phyloP scores from a whole-genome alignment of 805 yeast genomes.

The Candida incommunis region DNA sequence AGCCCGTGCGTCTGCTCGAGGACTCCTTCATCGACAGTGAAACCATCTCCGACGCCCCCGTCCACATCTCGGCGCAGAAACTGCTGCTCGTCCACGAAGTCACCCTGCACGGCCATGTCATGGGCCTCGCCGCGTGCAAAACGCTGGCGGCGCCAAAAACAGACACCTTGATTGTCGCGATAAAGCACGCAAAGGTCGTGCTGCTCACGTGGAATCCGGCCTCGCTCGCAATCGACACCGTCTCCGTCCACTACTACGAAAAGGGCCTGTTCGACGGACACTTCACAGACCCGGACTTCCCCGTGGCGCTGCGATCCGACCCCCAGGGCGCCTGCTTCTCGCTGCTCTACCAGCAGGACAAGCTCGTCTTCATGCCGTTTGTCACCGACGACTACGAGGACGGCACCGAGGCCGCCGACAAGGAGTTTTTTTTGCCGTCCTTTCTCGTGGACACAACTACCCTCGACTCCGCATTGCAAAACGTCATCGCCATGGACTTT shows the following conservation, averaged over 20 bases:
- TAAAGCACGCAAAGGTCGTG: slow-evolving; percentile 66
- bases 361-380: slow-evolving; percentile 41
- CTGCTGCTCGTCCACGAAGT: slow-evolving; percentile 45
- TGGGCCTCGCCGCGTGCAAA: slow-evolving; percentile 38
- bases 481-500: slow-evolving; percentile 59
- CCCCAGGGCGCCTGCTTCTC: slow-evolving; percentile 38
- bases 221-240: slow-evolving; percentile 44
- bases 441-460: slow-evolving; percentile 42
- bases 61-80: slow-evolving; percentile 14
- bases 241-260: slow-evolving; percentile 80
- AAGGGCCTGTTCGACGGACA: slow-evolving; percentile 32
- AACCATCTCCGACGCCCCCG: slow-evolving; percentile 12
- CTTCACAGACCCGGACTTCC: slow-evolving; percentile 17
- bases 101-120: slow-evolving; percentile 54
- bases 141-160: slow-evolving; percentile 29
- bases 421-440: slow-evolving; percentile 34
- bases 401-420: slow-evolving; percentile 9
- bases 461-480: slow-evolving; percentile 41
- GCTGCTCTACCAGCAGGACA: slow-evolving; percentile 42
- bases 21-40: slow-evolving; percentile 14
- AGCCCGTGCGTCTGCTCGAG: slow-evolving; percentile 12
- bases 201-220: slow-evolving; percentile 54
- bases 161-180: slow-evolving; percentile 52
- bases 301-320: slow-evolving; percentile 41
- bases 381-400: slow-evolving; percentile 11